A percentile compares a stretch with the other conserved stretches of the same genome.
phyloP scores from a whole-genome alignment of 75 land plant species.

The Adiantum capillusveneris region DNA sequence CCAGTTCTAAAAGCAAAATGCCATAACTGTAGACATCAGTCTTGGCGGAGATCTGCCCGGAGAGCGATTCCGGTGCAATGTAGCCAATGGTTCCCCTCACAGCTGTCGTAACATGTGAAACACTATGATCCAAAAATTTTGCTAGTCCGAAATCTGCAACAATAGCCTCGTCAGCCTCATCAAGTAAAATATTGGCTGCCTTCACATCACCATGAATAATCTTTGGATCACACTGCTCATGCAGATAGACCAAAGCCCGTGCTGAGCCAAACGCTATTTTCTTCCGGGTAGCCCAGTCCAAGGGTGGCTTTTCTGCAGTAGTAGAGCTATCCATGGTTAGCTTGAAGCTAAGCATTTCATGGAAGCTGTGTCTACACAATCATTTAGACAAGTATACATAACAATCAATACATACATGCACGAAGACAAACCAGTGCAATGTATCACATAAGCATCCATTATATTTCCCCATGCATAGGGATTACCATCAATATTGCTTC shows the following conservation, averaged over 20 bases:
- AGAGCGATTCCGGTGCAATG: constrained; percentile 41
- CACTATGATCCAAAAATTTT: constrained; percentile 74
- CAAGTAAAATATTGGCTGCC: constrained; percentile 89
- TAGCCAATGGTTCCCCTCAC: constrained; percentile 58
- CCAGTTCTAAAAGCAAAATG: constrained; percentile 40
- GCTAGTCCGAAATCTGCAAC: constrained; percentile 89
- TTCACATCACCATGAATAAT: constrained; percentile 96
- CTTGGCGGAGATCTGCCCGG: constrained; percentile 39
- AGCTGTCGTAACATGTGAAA: constrained; percentile 77
- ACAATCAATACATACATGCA: no score
- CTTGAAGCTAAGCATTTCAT: no score
- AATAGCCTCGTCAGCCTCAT: constrained; percentile 67
- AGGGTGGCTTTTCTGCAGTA: constrained; percentile 46
- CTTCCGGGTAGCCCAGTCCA: constrained; percentile 75
- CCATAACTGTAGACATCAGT: constrained; percentile 46
- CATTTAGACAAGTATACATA: no score
- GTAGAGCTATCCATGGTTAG: no score
- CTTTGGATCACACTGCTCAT: constrained; percentile 93
- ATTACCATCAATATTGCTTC: background rate
- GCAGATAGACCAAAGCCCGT: constrained; percentile 65
- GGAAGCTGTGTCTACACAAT: no score
- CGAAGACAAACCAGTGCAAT: no score
- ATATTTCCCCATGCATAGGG: no score
- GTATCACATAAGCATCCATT: no score
- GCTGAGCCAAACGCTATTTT: constrained; percentile 65